These are phyloP conservation scores for Metarhizium album DNA, from an alignment of 2,329 filamentous ascomycete species.

Conservation along the genomic window DNA sequence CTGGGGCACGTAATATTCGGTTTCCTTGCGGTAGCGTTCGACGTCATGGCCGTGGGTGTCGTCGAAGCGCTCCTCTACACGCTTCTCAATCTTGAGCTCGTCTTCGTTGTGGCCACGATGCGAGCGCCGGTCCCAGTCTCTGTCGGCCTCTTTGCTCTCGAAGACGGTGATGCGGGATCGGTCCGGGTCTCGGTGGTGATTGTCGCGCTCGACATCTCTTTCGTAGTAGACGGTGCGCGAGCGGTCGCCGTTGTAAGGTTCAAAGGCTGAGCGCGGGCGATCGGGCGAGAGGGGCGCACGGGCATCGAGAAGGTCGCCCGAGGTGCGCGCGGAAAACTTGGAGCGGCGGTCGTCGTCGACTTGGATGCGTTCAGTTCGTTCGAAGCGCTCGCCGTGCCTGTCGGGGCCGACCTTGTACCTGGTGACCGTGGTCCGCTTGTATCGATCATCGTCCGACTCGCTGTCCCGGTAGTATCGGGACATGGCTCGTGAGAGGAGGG, in stretches of 20 bases:
- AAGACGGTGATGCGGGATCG: constrained; percentile 24
- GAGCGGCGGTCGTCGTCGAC: constrained; percentile 36
- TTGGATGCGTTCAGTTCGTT: constrained; percentile 28
- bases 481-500: constrained; percentile 14
- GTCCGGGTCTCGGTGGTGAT: constrained; percentile 16
- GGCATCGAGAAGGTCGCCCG: constrained; percentile 32
- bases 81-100: constrained; percentile 44
- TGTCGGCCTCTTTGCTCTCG: constrained; percentile 22
- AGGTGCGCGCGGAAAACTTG: constrained; percentile 30
- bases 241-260: constrained; percentile 27
- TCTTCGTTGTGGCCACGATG: constrained; percentile 33
- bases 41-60: constrained; percentile 37
- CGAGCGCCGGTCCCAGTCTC: constrained; percentile 34
- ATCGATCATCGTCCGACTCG: constrained; percentile 33
- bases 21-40: constrained; percentile 50
- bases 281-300: constrained; percentile 30
- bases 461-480: constrained; percentile 24
- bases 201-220: constrained; percentile 29
- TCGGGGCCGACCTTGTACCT: constrained; percentile 40
- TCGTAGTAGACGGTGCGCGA: constrained; percentile 33
- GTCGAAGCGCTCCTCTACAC: constrained; percentile 38
- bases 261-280: constrained; percentile 40
- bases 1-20: constrained; percentile 47
- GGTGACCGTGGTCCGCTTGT: constrained; percentile 37
- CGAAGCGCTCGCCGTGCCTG: constrained; percentile 29